Evolutionary conservation across 176 grass and related monocot species (phyloP), one percentile per base, ranked within the genome.

Genomic region (Dactylis glomerata): DNA sequence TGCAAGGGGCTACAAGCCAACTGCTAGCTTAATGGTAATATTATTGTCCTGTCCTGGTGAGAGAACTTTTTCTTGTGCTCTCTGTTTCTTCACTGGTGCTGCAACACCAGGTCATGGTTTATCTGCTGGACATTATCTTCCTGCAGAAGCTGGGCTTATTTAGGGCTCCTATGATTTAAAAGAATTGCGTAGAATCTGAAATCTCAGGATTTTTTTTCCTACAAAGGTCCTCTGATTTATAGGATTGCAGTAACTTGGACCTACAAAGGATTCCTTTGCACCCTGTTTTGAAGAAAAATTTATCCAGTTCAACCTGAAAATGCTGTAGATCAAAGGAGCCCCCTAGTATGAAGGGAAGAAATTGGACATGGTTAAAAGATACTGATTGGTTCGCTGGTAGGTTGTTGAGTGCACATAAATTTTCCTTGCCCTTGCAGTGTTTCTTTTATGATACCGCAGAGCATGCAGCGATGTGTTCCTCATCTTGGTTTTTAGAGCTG

Each of bases 1-100:
- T 85, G 73, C 58, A 3, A 66, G n/a, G 58, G 31, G 22, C 72
- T 74, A 27, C 64, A 84, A 54, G 59, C 5, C 31, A 76, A 28
- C 73, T 13, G 57, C 61, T 76, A 84, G 1, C 27, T 38, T 49
- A 17, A 75, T 73, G 68, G 52, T 36, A 15, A 33, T 68, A n/a
- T 68, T 71, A 67, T 7, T 47, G 32, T 59, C 52, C 14, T 42
- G 27, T 15, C 69, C 2, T 38, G 81, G 17, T 27, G 50, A n/a
- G 36, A 58, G 4, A 68, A 40, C 33, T 8, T 73, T 62, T 49
- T 19, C 7, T 14, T 64, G 38, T 63, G 28, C 42, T 6, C 20
- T 4, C 28, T 50, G 27, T 70, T 70, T 30, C 32, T 51, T 70
- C 22, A 54, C 22, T 26, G 28, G 8, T 17, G 20, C 15, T 61